Conservation (phyloP, 2,329 filamentous ascomycete genomes). For the Aureobasidium sp. region DNA sequence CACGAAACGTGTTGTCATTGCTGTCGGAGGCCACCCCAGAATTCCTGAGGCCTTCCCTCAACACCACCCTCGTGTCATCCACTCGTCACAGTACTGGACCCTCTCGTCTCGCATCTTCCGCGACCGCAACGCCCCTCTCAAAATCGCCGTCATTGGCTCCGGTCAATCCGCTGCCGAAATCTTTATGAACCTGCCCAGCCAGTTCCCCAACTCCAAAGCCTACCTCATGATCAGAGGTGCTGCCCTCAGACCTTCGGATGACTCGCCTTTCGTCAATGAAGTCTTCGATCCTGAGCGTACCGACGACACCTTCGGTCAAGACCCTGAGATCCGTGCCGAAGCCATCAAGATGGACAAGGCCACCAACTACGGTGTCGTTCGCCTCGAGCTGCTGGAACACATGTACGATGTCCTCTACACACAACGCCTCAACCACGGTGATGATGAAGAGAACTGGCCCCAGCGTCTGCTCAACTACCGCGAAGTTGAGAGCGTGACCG, state of each 20-base stretch:
- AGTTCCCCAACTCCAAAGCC: slow-evolving; percentile 76
- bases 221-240: slow-evolving; percentile 73
- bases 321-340: slow-evolving; percentile 54
- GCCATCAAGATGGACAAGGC: slow-evolving; percentile 64
- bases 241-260: slow-evolving; percentile 83
- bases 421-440: slow-evolving; percentile 64
- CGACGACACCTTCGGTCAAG: slow-evolving; percentile 65
- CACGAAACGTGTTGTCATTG: slow-evolving; percentile 64
- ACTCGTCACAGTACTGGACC: slow-evolving; percentile 80
- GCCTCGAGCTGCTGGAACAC: slow-evolving; percentile 80
- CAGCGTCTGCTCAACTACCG: slow-evolving; percentile 70
- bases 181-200: slow-evolving; percentile 75
- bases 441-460: slow-evolving; percentile 68
- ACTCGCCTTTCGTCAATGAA: slow-evolving; percentile 95
- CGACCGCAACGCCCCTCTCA: slow-evolving; percentile 53
- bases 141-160: slow-evolving; percentile 77
- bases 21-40: slow-evolving; percentile 60
- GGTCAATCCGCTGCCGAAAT: slow-evolving; percentile 95
- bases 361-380: slow-evolving; percentile 93
- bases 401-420: slow-evolving; percentile 85
- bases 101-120: slow-evolving; percentile 53
- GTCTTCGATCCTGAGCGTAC: slow-evolving; percentile 89
- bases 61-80: slow-evolving; percentile 67
- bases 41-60: slow-evolving; percentile 65
- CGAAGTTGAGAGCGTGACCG: slow-evolving; percentile 56